A percentile compares a stretch with the other conserved stretches of the same genome.
These are phyloP conservation scores for Brassica balearica DNA, from an alignment of 441 rosid genomes.

Conservation along the genomic window DNA sequence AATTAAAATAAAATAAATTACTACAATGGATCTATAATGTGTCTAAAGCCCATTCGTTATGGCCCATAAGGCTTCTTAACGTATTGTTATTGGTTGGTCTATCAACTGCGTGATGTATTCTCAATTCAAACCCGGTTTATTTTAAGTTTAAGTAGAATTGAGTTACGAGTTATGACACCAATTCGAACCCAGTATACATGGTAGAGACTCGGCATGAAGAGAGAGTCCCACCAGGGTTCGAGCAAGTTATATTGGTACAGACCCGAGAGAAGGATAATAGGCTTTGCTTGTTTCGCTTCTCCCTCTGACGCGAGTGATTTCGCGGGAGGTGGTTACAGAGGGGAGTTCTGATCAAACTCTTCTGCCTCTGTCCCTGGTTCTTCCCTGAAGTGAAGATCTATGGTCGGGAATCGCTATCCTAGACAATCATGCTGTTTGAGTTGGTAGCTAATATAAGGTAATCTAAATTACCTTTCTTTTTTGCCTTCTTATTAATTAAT, in stretches of 20 bases:
- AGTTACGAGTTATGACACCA: neutral
- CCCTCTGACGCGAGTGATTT: neutral
- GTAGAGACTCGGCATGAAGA: neutral
- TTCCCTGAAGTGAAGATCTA: neutral
- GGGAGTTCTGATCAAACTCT: no score
- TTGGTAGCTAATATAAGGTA: neutral
- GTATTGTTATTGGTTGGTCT: no score
- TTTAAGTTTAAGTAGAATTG: neutral
- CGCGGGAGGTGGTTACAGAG: neutral
- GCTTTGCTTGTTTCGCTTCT: neutral
- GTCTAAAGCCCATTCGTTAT: no score
- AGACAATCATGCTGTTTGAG: neutral
- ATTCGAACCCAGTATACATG: neutral
- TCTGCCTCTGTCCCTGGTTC: neutral
- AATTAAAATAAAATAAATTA: no score
- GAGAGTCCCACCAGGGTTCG: neutral
- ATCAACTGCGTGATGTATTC: no score
- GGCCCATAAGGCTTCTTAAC: neutral
- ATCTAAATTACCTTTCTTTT: conserved; percentile 1
- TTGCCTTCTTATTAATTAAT: no score
- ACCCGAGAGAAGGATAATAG: neutral
- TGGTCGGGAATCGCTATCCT: neutral
- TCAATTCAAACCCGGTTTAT: neutral
- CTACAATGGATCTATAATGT: no score
- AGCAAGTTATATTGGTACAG: neutral